Base-by-base conservation (phyloP, 768 basidiomycete genomes). In the Mycena rebaudengoi region DNA sequence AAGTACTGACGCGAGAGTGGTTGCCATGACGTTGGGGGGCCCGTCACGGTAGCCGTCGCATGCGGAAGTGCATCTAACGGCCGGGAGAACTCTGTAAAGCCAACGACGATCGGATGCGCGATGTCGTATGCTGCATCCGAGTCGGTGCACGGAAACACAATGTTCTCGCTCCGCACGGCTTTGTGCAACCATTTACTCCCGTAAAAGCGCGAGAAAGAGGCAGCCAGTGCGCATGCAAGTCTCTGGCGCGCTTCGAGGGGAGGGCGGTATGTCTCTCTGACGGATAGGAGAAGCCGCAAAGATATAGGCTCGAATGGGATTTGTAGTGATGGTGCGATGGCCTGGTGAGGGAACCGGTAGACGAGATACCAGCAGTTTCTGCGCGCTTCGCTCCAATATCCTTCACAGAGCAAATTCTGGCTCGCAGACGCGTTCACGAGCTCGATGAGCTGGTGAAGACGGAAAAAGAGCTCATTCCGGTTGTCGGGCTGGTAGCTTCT, bases 81-180 rank as follows among this genome's bases (percentile, higher is more conserved):
- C 30, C 63, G 26, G n/a, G 63, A 64, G 49, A 52, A 64, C 37
- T 64, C 56, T n/a, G n/a, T n/a, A 33, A 64, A 64, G 5, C 63
- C 63, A 7, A 40, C 16, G n/a, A 64, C 58, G 3, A 59, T 21
- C 7, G 56, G 63, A n/a, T 25, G 25, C 11, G 33, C 21, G 26
- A 55, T 56, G 46, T 39, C 44, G 54, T n/a, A 37, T 7, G n/a
- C 32, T 6, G 14, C 43, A 6, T 40, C 40, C 4, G 54, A 20
- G 18, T 21, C 21, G 20, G 41, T 7, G 53, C 25, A 25, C 37
- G 44, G 54, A 20, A 63, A 63, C 44, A 56, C 62, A n/a, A 63
- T 63, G 33, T 63, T 63, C 14, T 48, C 62, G 41, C 53, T 55
- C 8, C 54, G 62, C 14, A 63, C 56, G 28, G 54, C 46, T 26